Evolutionary conservation across 2,329 filamentous ascomycete genomes (phyloP), one percentile per base, ranked within the genome.

Genomic region (Penicillium sp.): DNA sequence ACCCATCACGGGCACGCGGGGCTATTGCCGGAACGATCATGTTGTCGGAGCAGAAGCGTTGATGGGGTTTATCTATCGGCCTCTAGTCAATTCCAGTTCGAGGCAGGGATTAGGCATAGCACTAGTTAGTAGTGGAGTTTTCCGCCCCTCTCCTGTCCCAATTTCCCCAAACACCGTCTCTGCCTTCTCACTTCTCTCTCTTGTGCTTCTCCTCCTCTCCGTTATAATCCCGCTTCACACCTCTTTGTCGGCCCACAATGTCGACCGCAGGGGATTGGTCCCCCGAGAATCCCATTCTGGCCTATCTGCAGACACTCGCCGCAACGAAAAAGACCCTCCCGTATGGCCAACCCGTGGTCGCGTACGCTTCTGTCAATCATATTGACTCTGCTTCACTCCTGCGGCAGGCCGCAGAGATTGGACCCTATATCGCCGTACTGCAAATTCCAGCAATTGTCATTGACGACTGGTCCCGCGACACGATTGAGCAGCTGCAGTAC

Each of bases 361-460:
- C 71, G 39, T 79, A 77, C 54, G 72, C 80, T 12, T 82, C 80
- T 18, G 79, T 80, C 49, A 79, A 80, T 55, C 77, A 83, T 52
- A 77, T 75, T 41, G 81, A 75, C 40, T 79, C 80, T 10, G 73
- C 75, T 43, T 73, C 79, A 56, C 73, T 84, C 14, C 64, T 84
- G 14, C 70, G 72, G 36, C 68, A 84, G 9, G 80, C 80, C 27
- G 76, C 80, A 54, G 75, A 81, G 30, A 73, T 83, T 13, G 81
- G 81, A 51, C 80, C 82, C 56, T 75, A 78, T 53, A 83, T 84
- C 49, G 81, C 79, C 56, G 66, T 83, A 25, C 71, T 84, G 47
- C 81, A 83, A 65, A 79, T 82, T 4, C 80, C 83, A 60, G 80
- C 79, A 47, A 81, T 84, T 65, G 81, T 81, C 44, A 77, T 84